Evolutionary conservation across 2,329 filamentous ascomycete species (phyloP).

Genomic region (Fusarium dlaminii): DNA sequence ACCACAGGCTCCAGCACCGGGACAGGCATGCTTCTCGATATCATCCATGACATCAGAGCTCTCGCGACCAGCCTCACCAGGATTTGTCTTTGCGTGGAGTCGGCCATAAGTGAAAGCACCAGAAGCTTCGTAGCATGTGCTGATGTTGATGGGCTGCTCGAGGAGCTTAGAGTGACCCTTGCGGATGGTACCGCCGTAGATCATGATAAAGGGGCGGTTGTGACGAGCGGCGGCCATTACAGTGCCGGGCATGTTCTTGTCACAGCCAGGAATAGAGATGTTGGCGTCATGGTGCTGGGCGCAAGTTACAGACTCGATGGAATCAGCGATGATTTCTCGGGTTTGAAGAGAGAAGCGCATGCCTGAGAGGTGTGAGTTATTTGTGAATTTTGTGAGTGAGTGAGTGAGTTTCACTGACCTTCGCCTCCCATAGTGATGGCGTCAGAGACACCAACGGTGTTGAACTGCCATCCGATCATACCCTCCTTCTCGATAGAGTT

Average conservation of each 20-base stretch:
- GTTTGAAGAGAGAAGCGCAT: constrained; percentile 95
- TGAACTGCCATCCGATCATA: constrained; percentile 96
- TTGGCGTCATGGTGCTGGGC: constrained; percentile 94
- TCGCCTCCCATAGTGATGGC: constrained; percentile 96
- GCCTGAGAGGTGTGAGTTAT: constrained; percentile 58
- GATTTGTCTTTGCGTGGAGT: constrained; percentile 73
- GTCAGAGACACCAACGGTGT: constrained; percentile 88
- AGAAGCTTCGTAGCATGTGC: constrained; percentile 86
- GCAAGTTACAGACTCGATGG: constrained; percentile 91
- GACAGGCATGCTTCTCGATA: constrained; percentile 80
- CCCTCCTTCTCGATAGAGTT: constrained; percentile 79
- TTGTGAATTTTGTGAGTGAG: background rate
- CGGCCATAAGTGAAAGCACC: constrained; percentile 84
- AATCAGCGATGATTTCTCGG: constrained; percentile 92
- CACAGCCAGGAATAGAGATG: constrained; percentile 91
- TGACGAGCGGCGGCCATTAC: constrained; percentile 91
- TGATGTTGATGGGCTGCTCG: constrained; percentile 84
- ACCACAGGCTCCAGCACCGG: constrained; percentile 71
- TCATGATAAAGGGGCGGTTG: constrained; percentile 93
- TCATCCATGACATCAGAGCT: constrained; percentile 85
- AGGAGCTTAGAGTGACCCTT: constrained; percentile 84
- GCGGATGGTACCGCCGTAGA: constrained; percentile 91
- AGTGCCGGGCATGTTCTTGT: constrained; percentile 97
- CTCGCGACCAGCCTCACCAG: constrained; percentile 70
- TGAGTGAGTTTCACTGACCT: constrained; percentile 59